Conservation (phyloP, 2,329 filamentous ascomycete species). For the Dothiorella sarmentorum region DNA sequence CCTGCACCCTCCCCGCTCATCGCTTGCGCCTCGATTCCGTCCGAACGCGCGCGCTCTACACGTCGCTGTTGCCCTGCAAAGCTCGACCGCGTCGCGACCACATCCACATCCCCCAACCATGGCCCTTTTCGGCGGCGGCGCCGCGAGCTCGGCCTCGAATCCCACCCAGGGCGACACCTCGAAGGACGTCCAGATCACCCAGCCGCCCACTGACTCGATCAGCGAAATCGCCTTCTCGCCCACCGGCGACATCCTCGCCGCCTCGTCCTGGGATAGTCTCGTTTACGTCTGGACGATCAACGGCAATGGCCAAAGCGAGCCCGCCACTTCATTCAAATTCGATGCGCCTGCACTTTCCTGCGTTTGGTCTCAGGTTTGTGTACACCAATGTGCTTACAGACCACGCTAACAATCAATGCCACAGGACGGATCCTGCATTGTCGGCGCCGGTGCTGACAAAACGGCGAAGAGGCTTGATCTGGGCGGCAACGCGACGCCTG, state of each 20-base stretch:
- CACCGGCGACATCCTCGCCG: conserved; percentile 74
- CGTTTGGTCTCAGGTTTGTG: conserved; percentile 80
- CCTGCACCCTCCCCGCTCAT: not conserved
- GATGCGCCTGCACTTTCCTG: conserved; percentile 79
- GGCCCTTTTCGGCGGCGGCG: conserved; percentile 58
- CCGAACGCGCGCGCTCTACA: conserved; percentile 1
- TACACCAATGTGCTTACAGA: not conserved
- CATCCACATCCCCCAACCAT: conserved; percentile 44
- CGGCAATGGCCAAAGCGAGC: conserved; percentile 71
- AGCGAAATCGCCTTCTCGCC: conserved; percentile 83
- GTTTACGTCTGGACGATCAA: conserved; percentile 95
- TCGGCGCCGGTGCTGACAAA: conserved; percentile 87
- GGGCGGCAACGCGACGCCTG: conserved; percentile 48
- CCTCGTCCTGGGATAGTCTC: conserved; percentile 96
- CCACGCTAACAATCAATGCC: not conserved
- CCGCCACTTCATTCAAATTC: conserved; percentile 82
- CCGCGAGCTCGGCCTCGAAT: conserved; percentile 52
- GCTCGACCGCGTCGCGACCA: conserved; percentile 19
- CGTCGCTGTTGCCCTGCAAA: conserved; percentile 19
- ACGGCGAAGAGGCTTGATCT: conserved; percentile 85
- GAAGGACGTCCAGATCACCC: conserved; percentile 78
- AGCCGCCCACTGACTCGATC: conserved; percentile 78
- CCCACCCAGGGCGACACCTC: conserved; percentile 87
- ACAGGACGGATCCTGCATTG: conserved; percentile 86
- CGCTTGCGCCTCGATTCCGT: not conserved